These are phyloP conservation scores for Fusarium protoensiforme DNA, from an alignment of 2,329 filamentous ascomycete genomes.

Conservation along the genomic window DNA sequence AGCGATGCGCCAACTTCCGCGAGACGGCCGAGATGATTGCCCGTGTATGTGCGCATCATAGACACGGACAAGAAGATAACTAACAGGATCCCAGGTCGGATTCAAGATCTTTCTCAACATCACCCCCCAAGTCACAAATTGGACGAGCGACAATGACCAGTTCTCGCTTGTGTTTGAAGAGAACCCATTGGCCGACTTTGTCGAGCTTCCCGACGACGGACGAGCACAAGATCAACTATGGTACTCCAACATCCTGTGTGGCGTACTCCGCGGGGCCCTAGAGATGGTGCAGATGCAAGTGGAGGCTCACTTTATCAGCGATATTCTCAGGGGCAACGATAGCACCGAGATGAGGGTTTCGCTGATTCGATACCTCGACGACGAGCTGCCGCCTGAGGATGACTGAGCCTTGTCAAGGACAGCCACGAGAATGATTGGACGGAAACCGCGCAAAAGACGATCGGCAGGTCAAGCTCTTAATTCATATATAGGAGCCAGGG, in stretches of 20 bases:
- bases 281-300: constrained; percentile 99
- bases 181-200: constrained; percentile 96
- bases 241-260: constrained; percentile 98
- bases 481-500: background rate
- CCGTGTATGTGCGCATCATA: constrained; percentile 68
- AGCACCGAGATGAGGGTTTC: constrained; percentile 97
- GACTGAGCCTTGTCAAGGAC: constrained; percentile 67
- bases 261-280: constrained; percentile 87
- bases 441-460: background rate
- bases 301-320: constrained; percentile 95
- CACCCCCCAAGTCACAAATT: constrained; percentile 91
- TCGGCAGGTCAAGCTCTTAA: constrained; percentile 3
- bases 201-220: constrained; percentile 95
- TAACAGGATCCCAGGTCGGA: constrained; percentile 73
- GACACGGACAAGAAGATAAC: constrained; percentile 23
- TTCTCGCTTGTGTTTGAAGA: constrained; percentile 98
- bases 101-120: constrained; percentile 99
- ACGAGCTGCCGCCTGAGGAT: constrained; percentile 96
- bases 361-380: constrained; percentile 93
- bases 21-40: constrained; percentile 98
- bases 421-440: constrained; percentile 11
- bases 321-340: constrained; percentile 91
- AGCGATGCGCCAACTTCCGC: constrained; percentile 89
- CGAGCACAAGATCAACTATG: constrained; percentile 95
- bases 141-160: constrained; percentile 95